Evolutionary conservation across 805 yeast species (phyloP).

Genomic region (Sugiyamaella chiloensis): DNA sequence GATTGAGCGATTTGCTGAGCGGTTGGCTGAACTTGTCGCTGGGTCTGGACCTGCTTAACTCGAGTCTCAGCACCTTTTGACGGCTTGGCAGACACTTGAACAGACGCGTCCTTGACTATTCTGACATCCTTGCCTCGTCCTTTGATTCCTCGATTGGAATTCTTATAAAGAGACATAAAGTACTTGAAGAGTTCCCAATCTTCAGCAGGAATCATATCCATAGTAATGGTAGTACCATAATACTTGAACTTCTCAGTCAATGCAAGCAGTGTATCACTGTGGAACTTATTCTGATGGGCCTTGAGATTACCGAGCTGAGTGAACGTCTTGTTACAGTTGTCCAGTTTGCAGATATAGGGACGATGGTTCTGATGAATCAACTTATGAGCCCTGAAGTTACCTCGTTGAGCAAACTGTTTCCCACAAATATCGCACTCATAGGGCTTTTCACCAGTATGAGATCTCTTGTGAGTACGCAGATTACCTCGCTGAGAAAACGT

Average conservation of each 20-base stretch:
- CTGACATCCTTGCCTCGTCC: conserved; percentile 71
- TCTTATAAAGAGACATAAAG: conserved; percentile 78
- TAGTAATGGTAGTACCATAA: conserved; percentile 24
- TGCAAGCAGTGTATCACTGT: conserved; percentile 61
- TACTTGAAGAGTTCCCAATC: conserved; percentile 72
- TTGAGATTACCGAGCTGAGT: conserved; percentile 92
- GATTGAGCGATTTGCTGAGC: conserved; percentile 8
- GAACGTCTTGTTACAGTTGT: conserved; percentile 76
- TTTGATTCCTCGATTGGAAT: conserved; percentile 84
- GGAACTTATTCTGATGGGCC: conserved; percentile 91
- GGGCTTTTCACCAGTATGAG: conserved; percentile 93
- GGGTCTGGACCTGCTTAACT: conserved; percentile 4
- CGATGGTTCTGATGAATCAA: conserved; percentile 75
- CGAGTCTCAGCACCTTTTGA: neutral
- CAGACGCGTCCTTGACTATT: conserved; percentile 15
- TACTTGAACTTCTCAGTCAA: conserved; percentile 50
- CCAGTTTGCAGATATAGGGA: conserved; percentile 78
- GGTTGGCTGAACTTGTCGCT: conserved; percentile 5
- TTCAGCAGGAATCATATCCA: conserved; percentile 48
- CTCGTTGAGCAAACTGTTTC: conserved; percentile 80
- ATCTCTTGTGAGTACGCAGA: conserved; percentile 74
- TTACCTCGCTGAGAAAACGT: conserved; percentile 89
- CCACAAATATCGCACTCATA: conserved; percentile 75
- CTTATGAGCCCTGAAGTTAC: conserved; percentile 84
- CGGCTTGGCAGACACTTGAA: neutral